Evolutionary conservation across 768 basidiomycete species (phyloP), one percentile per base, ranked within the genome.

Genomic region (Lactarius hatsudake): DNA sequence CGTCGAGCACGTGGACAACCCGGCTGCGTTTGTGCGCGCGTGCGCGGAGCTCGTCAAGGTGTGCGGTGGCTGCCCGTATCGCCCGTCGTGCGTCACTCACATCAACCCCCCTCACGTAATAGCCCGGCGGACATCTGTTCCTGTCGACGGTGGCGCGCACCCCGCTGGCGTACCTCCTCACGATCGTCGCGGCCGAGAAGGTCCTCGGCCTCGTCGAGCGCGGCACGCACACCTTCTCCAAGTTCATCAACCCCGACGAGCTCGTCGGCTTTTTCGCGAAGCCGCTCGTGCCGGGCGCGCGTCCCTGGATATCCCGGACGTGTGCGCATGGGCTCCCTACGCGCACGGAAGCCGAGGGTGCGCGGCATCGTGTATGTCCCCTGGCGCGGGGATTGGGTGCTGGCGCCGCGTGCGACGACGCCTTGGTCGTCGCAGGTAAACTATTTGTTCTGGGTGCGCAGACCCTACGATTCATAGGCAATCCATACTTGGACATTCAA

Each of bases 61-160:
- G 69, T 51, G 84, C 57, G n/a, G n/a, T n/a, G n/a, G n/a, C n/a
- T n/a, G n/a, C n/a, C n/a, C n/a, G n/a, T n/a, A n/a, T n/a, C n/a
- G n/a, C n/a, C n/a, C n/a, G n/a, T n/a, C n/a, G n/a, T n/a, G n/a
- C n/a, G n/a, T n/a, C n/a, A n/a, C n/a, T n/a, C n/a, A n/a, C n/a
- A n/a, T n/a, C n/a, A n/a, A n/a, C n/a, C n/a, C n/a, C n/a, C n/a
- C n/a, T n/a, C n/a, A n/a, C n/a, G n/a, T n/a, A n/a, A n/a, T 10
- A 98, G 95, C 97, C 97, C 13, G 95, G 95, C 6, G 96, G 97
- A 3, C 94, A 96, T 73, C 84, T 99, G 20, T 91, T 98, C 81
- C 82, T 99, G 43, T 98, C 96, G 15, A 98, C 96, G 17, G 91
- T 99, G 69, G 88, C 96, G 0, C 91, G 97, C 45, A 91, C 89